Base-by-base conservation (phyloP, 176 grass and related monocot genomes). In the Otatea glauca region DNA sequence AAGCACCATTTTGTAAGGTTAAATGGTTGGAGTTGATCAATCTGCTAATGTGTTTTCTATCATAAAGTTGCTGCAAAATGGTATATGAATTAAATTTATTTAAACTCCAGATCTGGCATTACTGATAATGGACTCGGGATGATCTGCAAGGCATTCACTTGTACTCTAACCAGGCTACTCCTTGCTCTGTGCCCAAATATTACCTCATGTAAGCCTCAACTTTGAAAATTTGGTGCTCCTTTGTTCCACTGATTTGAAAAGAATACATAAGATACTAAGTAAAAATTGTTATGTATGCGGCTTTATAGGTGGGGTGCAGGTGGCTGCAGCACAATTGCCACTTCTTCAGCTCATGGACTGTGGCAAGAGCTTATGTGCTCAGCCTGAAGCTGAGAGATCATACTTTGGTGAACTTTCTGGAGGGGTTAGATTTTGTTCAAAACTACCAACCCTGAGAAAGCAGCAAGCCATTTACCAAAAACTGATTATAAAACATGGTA, bases 61-160 rank as follows among this genome's bases (percentile, higher is more conserved):
- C 38, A 34, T 4, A 16, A 84, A 48, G 15, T 78, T 74, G 9
- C 35, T 42, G 17, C 3, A 9, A 67, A 55, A n/a, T 72, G 75
- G 11, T 25, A 9, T 1, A 73, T 89, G 35, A 81, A 51, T 13
- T 71, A 24, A 24, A 6, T 53, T 37, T 84, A 17, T 32, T 86
- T 89, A 34, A 78, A 77, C 11, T 74, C 15, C 85, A 99, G 96
- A 81, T 99, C 96, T 34, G 78, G 88, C 84, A 96, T 99, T 61
- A 96, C 83, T 47, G 96, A 99, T 29, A 90, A 92, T 82, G 96
- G 93, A 25, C 72, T 99, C 81, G 86, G 89, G 86, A 96, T 96
- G 96, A 79, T 99, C 89, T 82, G 74, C 88, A 88, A 95, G 77
- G 83, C 83, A 47, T 99, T 90, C 68, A 80, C 93, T 66, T 35